Evolutionary conservation across 106 monocot genomes (phyloP), one percentile per base, ranked within the genome.

Genomic region (Allium fistulosum): DNA sequence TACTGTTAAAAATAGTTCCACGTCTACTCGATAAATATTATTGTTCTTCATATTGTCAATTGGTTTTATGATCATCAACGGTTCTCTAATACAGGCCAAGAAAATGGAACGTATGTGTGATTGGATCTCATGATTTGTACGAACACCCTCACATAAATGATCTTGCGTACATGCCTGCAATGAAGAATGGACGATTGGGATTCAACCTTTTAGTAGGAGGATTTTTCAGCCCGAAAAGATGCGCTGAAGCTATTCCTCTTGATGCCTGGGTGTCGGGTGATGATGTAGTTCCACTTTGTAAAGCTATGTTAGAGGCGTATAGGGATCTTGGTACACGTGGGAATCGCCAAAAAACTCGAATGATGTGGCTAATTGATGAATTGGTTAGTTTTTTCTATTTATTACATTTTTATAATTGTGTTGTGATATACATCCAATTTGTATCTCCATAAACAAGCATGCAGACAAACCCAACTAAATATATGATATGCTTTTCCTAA

Each of bases 311-410:
- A 2, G 89, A 92, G 70, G 74, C 92, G 6, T 97, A 84, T 73
- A 70, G 92, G n/a, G 96, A 97, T 58, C 92, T 97, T 16, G 96
- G 96, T 27, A 80, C 47, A 61, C 76, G 96, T 18, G 92, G 96
- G 17, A 88, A 92, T 65, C 85, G 96, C 9, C 96, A 97, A 78
- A 97, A 83, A 69, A 97, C 96, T 0, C 76, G 96, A 53, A 92
- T 97, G 96, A 97, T 97, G 96, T 97, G 96, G 92, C 84, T 97
- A 17, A 97, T 97, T 46, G 92, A 97, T 65, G 96, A 97, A 84
- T 82, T 97, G 46, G 90, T 94, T 60, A 84, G 93, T 70, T 57
- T 7, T 7, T 52, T 17, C 37, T 37, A 5, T 37, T 37, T 37
- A 37, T 37, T 37, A 37, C 37, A 37, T 37, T 37, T 22, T 37